A percentile compares a stretch with the other conserved stretches of the same genome.
phyloP scores from a whole-genome alignment of 2,329 filamentous ascomycete genomes.

The Claviceps pazoutovae region DNA sequence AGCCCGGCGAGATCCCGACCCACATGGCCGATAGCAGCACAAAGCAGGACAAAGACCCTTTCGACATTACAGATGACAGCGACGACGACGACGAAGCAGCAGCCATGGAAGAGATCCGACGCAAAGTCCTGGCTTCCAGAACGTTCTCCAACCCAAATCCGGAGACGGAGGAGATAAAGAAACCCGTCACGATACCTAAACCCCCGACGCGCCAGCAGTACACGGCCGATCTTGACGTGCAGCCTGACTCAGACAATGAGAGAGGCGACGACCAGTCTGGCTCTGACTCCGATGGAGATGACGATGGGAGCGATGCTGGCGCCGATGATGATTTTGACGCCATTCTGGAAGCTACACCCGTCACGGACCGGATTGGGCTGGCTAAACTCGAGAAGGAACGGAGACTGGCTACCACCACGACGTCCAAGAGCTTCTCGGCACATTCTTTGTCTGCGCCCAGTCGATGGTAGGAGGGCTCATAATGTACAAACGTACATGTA shows the following conservation, averaged over 20 bases:
- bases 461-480: conserved; percentile 22
- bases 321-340: conserved; percentile 77
- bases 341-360: conserved; percentile 81
- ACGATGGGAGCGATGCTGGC: conserved; percentile 41
- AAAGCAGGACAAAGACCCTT: conserved; percentile 48
- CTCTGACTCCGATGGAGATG: conserved; percentile 29
- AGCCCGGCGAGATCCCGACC: conserved; percentile 3
- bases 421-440: conserved; percentile 37
- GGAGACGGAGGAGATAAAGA: conserved; percentile 42
- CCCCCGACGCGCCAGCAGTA: conserved; percentile 32
- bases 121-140: conserved; percentile 82
- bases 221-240: conserved; percentile 43
- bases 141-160: conserved; percentile 47
- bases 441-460: conserved; percentile 34
- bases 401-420: conserved; percentile 32
- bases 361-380: conserved; percentile 71
- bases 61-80: conserved; percentile 70
- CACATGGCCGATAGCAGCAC: conserved; percentile 9
- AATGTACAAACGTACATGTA: no score
- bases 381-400: conserved; percentile 42
- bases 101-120: conserved; percentile 83
- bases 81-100: conserved; percentile 38
- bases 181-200: conserved; percentile 48
- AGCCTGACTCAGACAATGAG: conserved; percentile 49
- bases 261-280: conserved; percentile 34